phyloP scores from a whole-genome alignment of 1,284 basidiomycete genomes.

The Caloboletus inedulis region DNA sequence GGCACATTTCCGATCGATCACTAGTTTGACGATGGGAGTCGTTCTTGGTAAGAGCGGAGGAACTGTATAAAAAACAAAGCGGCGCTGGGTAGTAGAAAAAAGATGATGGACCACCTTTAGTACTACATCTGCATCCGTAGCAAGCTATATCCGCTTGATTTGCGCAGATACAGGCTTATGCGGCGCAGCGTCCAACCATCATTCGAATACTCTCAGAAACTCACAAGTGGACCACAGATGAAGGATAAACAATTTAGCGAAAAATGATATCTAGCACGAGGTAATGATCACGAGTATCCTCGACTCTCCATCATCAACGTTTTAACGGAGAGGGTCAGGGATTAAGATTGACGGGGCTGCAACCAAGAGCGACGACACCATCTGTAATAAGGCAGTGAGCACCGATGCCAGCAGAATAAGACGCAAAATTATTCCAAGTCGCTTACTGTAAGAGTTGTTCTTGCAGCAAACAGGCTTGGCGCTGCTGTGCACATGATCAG shows the following conservation, averaged over 20 bases:
- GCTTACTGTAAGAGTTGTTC: slow-evolving; percentile 4
- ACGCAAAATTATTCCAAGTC: neutral
- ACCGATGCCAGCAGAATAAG: neutral
- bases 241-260: neutral
- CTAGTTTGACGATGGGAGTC: no score
- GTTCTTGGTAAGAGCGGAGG: no score
- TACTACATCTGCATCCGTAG: neutral
- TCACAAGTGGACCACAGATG: neutral
- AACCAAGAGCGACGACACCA: neutral
- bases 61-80: no score
- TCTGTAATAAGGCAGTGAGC: neutral
- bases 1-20: no score
- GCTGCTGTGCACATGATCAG: neutral
- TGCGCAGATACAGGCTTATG: neutral
- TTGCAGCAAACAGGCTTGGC: slow-evolving; percentile 3
- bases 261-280: neutral
- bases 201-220: neutral
- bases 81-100: no score
- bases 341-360: neutral
- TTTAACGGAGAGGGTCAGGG: neutral
- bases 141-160: neutral
- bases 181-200: neutral
- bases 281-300: neutral
- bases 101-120: no score
- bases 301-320: neutral